Evolutionary conservation across 192 early-diverging fungal species (phyloP), one percentile per base, ranked within the genome.

Genomic region (Linderina pennispora): DNA sequence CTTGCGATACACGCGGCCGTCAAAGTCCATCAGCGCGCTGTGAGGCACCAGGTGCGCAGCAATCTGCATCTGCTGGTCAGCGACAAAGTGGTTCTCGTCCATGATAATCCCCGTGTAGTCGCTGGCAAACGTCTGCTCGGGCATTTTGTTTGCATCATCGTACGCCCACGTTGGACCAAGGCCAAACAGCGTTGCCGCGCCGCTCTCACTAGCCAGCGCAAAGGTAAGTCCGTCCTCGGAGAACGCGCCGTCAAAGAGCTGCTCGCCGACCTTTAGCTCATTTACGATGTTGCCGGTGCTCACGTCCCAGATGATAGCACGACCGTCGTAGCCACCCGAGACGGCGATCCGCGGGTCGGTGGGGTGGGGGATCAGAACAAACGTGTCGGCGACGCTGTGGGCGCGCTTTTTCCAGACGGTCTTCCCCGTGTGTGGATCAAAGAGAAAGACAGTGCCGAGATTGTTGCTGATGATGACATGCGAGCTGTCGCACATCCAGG

Each of bases 271-370:
- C 19, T 48, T 45, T 45, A 76, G 55, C 47, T 75, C 77, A 25
- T 66, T 66, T 68, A 86, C 43, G 26, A 79, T 55, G 17, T 44
- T 35, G 28, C 86, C 84, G 2, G 56, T 67, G 1, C 40, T 53
- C 13, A 87, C 75, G 55, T 94, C 81, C 92, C 92, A 95, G 10
- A 92, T 45, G 31, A 90, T 78, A 4, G 89, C 72, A 2, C 78
- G 74, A 17, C 89, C 90, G 49, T 92, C 90, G 61, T 91, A 88
- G 2, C 84, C 83, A 8, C 85, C 90, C 4, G 86, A 85, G 16
- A 95, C 59, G 2, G 91, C 62, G 1, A 88, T 72, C n/a, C 75
- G 70, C 8, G 71, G 64, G 37, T 91, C 85, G 2, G 55, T 43
- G 1, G 92, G 92, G 55, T 92, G 89, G 1, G 80, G 67, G 42